Conservation (phyloP, 2,329 filamentous ascomycete genomes). For the Penicillium concentricum region DNA sequence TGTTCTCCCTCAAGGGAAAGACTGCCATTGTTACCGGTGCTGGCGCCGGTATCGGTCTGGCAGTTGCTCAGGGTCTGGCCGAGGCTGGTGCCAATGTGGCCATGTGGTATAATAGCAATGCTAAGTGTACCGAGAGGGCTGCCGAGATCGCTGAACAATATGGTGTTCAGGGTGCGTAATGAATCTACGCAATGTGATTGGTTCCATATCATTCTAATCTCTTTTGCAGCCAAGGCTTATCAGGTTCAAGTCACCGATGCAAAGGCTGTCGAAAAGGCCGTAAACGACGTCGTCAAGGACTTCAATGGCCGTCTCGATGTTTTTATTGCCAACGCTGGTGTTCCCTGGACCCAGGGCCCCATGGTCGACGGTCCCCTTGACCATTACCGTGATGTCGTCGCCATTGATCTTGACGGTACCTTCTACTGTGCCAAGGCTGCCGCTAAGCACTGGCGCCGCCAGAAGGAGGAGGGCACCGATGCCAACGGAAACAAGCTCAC, state of each 20-base stretch:
- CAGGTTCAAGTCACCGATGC: conserved; percentile 48
- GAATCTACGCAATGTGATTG: background rate
- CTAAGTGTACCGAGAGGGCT: conserved; percentile 61
- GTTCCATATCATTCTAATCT: background rate
- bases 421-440: conserved; percentile 75
- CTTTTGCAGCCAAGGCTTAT: conserved; percentile 47
- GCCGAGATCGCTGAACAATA: conserved; percentile 64
- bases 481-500: conserved; percentile 61
- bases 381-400: conserved; percentile 66
- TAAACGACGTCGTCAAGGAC: conserved; percentile 53
- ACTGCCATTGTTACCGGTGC: conserved; percentile 70
- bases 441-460: conserved; percentile 66
- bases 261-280: conserved; percentile 42
- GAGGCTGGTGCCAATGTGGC: conserved; percentile 72
- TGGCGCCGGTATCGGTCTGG: conserved; percentile 67
- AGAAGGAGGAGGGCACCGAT: conserved; percentile 66
- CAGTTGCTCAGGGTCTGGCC: conserved; percentile 62
- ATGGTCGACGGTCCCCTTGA: conserved; percentile 65
- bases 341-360: conserved; percentile 68
- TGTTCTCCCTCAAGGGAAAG: conserved; percentile 68
- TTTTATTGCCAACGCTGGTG: conserved; percentile 76
- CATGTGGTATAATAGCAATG: conserved; percentile 71
- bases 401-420: conserved; percentile 71
- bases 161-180: conserved; percentile 56
- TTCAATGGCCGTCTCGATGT: conserved; percentile 74